Evolutionary conservation across 345 rosid species (phyloP).

Genomic region (Populus nigra): DNA sequence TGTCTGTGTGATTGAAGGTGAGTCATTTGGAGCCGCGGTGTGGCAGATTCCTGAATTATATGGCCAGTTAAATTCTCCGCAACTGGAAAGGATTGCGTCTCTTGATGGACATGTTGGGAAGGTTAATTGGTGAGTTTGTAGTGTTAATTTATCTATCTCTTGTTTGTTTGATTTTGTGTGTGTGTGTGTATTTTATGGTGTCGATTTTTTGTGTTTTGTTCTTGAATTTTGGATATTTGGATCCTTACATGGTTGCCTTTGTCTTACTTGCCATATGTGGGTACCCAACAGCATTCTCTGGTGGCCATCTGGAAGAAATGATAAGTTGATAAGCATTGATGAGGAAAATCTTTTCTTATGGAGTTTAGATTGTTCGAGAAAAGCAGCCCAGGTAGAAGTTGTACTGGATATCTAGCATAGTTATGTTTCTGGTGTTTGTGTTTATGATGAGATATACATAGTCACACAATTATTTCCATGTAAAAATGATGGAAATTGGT

Average conservation of each 20-base stretch:
- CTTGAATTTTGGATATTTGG: not conserved
- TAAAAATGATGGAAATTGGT: not conserved
- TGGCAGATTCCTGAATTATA: constrained; percentile 98
- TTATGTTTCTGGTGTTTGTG: not conserved
- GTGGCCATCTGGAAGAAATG: constrained; percentile 89
- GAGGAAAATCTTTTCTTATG: constrained; percentile 70
- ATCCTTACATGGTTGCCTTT: not conserved
- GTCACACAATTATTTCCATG: not conserved
- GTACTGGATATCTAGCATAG: not conserved
- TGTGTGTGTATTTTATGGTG: not conserved
- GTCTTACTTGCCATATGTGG: not conserved
- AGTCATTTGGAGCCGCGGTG: constrained; percentile 80
- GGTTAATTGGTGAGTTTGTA: constrained; percentile 67
- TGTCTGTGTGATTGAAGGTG: constrained; percentile 45
- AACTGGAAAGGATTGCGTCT: constrained; percentile 69
- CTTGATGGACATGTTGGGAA: constrained; percentile 81
- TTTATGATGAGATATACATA: not conserved
- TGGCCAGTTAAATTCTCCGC: constrained; percentile 82
- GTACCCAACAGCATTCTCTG: constrained; percentile 54
- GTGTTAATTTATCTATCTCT: constrained; percentile 5
- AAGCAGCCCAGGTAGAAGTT: constrained; percentile 63
- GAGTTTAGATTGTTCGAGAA: constrained; percentile 73
- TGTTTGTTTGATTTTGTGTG: not conserved
- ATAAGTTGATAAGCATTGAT: constrained; percentile 81
- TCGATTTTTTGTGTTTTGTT: not conserved